These are phyloP conservation scores for Domatiomyces globalis DNA, from an alignment of 2,329 filamentous ascomycete genomes.

Conservation along the genomic window DNA sequence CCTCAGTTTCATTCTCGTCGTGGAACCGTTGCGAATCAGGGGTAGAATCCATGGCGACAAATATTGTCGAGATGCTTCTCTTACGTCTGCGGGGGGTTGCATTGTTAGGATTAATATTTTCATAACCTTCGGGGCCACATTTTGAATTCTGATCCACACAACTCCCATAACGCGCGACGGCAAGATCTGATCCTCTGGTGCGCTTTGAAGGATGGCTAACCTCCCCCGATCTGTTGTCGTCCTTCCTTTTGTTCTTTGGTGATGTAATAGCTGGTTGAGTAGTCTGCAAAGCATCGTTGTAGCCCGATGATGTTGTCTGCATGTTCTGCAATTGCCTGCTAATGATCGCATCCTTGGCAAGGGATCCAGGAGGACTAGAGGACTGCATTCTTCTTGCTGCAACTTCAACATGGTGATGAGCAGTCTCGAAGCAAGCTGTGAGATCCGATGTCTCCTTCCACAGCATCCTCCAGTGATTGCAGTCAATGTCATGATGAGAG, in stretches of 20 bases:
- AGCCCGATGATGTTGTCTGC: conserved; percentile 14
- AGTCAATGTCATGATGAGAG: neutral
- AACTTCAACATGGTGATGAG: conserved; percentile 7
- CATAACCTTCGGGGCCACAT: neutral
- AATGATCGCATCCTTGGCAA: conserved; percentile 7
- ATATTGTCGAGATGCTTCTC: conserved; percentile 10
- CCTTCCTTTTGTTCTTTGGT: neutral
- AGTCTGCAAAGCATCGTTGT: conserved; percentile 8
- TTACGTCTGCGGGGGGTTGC: conserved; percentile 7
- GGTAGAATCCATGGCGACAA: conserved; percentile 10
- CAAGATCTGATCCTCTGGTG: neutral
- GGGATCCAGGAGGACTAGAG: neutral
- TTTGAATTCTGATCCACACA: neutral
- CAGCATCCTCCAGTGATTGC: conserved; percentile 1
- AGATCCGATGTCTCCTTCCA: conserved; percentile 1
- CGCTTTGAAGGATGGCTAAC: neutral
- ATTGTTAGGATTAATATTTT: neutral
- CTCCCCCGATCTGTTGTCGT: neutral
- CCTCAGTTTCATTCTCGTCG: neutral
- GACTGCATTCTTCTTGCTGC: neutral
- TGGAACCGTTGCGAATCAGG: neutral
- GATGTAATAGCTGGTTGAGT: conserved; percentile 7
- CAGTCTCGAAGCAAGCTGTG: conserved; percentile 5
- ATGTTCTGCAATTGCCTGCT: conserved; percentile 12
- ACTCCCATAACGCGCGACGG: neutral